These are phyloP conservation scores for Moricandia arvensis DNA, from an alignment of 345 rosid genomes.

Conservation along the genomic window DNA sequence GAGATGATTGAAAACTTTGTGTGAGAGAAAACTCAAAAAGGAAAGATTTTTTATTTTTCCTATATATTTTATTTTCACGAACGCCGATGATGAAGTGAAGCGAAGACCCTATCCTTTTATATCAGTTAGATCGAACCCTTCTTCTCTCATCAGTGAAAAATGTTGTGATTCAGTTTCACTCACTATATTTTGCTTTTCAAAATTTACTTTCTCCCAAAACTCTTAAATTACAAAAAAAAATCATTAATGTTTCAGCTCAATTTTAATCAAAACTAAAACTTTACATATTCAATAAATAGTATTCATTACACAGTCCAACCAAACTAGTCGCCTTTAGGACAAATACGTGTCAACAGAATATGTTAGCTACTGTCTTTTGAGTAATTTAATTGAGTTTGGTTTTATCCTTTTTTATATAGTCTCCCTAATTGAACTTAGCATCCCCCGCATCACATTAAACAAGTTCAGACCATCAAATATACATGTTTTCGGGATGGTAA, in stretches of 20 bases:
- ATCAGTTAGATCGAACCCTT: not conserved
- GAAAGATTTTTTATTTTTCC: too few species aligned
- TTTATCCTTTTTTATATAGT: too few species aligned
- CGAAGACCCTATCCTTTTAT: conserved; percentile 7
- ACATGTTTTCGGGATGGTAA: too few species aligned
- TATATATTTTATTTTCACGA: too few species aligned
- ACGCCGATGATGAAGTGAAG: too few species aligned
- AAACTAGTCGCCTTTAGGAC: not conserved
- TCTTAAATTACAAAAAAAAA: not conserved
- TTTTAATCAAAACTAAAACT: not conserved
- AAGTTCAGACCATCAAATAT: too few species aligned
- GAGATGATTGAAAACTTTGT: too few species aligned
- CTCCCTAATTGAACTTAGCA: too few species aligned
- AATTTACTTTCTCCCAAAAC: not conserved
- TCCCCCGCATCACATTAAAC: too few species aligned
- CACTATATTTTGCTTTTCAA: not conserved
- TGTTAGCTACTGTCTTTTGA: not conserved
- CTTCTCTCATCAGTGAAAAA: not conserved
- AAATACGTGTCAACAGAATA: not conserved
- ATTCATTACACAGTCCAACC: not conserved
- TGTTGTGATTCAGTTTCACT: not conserved
- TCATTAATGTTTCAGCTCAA: not conserved
- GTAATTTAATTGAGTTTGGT: not conserved
- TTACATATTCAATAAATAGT: not conserved
- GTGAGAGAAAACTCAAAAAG: too few species aligned